A percentile compares a stretch with the other conserved stretches of the same genome.
Evolutionary conservation across 805 yeast species (phyloP).

Genomic region (Metschnikowia corniflorae): DNA sequence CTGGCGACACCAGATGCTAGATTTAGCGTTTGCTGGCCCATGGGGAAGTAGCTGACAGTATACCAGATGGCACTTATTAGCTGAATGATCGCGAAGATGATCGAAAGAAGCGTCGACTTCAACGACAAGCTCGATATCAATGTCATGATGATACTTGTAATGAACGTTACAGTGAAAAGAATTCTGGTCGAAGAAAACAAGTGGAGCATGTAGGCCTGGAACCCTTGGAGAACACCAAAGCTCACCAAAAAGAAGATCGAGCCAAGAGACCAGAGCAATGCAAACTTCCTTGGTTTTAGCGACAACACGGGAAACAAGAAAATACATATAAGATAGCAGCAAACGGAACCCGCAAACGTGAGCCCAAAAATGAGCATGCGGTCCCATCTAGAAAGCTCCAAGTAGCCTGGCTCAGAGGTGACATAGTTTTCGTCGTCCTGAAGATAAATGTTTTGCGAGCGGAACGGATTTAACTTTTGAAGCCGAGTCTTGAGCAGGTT

Average conservation of each 20-base stretch:
- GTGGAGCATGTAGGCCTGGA: slow-evolving; percentile 38
- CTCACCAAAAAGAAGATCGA: slow-evolving; percentile 44
- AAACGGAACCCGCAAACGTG: slow-evolving; percentile 40
- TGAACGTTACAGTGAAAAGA: slow-evolving; percentile 36
- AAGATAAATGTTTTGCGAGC: slow-evolving; percentile 33
- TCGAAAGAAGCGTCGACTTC: slow-evolving; percentile 36
- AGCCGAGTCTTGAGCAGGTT: slow-evolving; percentile 28
- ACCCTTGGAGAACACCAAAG: slow-evolving; percentile 45
- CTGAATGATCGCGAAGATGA: slow-evolving; percentile 40
- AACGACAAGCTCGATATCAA: slow-evolving; percentile 34
- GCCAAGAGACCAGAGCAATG: slow-evolving; percentile 46
- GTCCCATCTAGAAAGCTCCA: slow-evolving; percentile 45
- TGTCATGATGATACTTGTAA: slow-evolving; percentile 39
- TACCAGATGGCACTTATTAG: slow-evolving; percentile 42
- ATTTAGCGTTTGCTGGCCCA: slow-evolving; percentile 42
- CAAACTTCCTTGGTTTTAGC: slow-evolving; percentile 43
- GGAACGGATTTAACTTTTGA: slow-evolving; percentile 39
- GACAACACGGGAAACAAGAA: slow-evolving; percentile 42
- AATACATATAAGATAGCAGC: slow-evolving; percentile 41
- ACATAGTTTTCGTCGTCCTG: slow-evolving; percentile 43
- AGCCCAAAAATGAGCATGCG: slow-evolving; percentile 44
- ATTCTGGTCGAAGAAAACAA: slow-evolving; percentile 41
- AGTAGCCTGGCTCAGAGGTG: slow-evolving; percentile 42
- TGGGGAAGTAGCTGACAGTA: slow-evolving; percentile 46
- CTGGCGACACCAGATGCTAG: slow-evolving; percentile 43